Evolutionary conservation across 768 basidiomycete genomes (phyloP).

Genomic region (Collybia nuda): DNA sequence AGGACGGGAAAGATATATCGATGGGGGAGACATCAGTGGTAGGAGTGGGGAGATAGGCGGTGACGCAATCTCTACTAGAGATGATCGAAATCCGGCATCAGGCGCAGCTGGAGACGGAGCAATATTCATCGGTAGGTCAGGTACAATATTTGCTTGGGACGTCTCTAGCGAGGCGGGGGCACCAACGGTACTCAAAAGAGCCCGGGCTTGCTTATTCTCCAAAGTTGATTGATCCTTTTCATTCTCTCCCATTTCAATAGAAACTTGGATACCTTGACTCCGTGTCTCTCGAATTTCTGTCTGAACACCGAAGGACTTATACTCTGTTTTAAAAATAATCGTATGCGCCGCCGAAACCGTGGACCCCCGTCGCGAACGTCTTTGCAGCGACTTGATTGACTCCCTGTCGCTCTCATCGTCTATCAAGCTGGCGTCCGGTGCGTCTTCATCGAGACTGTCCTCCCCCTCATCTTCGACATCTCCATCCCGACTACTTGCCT

Average conservation of each 20-base stretch:
- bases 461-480: constrained; percentile 80
- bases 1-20: constrained; percentile 19
- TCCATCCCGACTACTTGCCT: constrained; percentile 77
- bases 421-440: constrained; percentile 23
- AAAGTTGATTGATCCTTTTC: constrained; percentile 9
- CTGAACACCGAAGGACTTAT: constrained; percentile 71
- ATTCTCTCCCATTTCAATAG: no score
- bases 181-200: constrained; percentile 18
- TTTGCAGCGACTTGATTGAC: constrained; percentile 15
- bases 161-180: constrained; percentile 17
- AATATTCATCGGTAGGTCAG: constrained; percentile 16
- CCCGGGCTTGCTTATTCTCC: constrained; percentile 25
- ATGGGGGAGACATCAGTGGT: constrained; percentile 5
- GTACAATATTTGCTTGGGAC: constrained; percentile 10
- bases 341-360: constrained; percentile 31
- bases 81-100: not conserved
- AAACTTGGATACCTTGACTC: constrained; percentile 61
- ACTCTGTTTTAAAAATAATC: constrained; percentile 50
- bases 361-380: constrained; percentile 34
- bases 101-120: constrained; percentile 12
- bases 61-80: constrained; percentile 1
- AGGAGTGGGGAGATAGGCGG: constrained; percentile 16
- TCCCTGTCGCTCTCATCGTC: constrained; percentile 39
- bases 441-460: constrained; percentile 38
- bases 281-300: constrained; percentile 56